phyloP scores from a whole-genome alignment of 495 filamentous ascomycete genomes.

The Penicillium alfredii region DNA sequence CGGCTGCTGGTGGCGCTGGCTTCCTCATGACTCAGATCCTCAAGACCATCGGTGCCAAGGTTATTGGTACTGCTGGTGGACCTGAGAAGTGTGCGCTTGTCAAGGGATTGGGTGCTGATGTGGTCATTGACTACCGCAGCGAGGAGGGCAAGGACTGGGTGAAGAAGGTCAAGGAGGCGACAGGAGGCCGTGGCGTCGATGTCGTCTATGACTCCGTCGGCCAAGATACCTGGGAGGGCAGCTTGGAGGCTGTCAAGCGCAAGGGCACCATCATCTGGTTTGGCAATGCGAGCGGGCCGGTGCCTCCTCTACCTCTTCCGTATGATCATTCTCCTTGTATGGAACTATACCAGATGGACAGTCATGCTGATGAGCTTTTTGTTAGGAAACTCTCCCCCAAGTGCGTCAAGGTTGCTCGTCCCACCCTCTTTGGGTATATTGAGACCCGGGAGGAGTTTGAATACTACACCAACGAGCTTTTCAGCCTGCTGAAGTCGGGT shows the following conservation, averaged over 20 bases:
- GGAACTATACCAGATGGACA: neutral
- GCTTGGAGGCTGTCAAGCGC: constrained; percentile 67
- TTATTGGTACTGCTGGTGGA: constrained; percentile 79
- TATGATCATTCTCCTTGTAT: too few relatives aligned
- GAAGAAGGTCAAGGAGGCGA: constrained; percentile 61
- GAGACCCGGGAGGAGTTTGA: constrained; percentile 70
- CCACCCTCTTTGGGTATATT: constrained; percentile 69
- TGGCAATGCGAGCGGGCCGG: constrained; percentile 82
- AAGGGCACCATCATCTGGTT: constrained; percentile 84
- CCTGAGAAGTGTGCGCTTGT: constrained; percentile 67
- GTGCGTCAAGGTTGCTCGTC: constrained; percentile 73
- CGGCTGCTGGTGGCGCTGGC: constrained; percentile 86
- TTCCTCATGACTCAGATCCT: constrained; percentile 73
- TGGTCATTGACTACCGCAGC: constrained; percentile 63
- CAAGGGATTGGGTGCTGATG: constrained; percentile 60
- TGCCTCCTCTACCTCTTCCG: constrained; percentile 66
- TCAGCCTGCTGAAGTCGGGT: constrained; percentile 59
- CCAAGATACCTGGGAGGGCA: constrained; percentile 77
- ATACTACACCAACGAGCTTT: constrained; percentile 65
- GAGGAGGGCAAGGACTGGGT: constrained; percentile 63
- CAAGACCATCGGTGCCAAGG: constrained; percentile 62
- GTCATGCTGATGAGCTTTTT: constrained; percentile 1
- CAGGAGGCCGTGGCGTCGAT: constrained; percentile 61
- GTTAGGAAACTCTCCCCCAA: constrained; percentile 58
- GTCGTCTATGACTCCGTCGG: constrained; percentile 91